phyloP scores from a whole-genome alignment of 2,329 filamentous ascomycete genomes.

The Microdochium trichocladiopsis region DNA sequence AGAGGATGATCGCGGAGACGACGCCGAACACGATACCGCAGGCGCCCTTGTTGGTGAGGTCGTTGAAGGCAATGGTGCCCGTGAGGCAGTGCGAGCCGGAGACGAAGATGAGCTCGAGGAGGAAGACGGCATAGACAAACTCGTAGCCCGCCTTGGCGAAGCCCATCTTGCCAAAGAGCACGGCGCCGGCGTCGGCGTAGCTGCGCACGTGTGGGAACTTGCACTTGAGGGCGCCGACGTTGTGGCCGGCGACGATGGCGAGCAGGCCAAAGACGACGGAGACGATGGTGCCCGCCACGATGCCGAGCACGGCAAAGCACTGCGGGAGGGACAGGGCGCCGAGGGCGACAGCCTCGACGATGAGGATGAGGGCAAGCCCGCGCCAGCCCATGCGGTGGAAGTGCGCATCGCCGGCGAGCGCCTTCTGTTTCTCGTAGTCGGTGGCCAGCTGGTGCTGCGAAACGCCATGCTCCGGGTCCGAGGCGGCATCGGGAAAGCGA shows the following conservation, averaged over 20 bases:
- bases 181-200: conserved; percentile 39
- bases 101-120: conserved; percentile 54
- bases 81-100: conserved; percentile 57
- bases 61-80: conserved; percentile 55
- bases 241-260: conserved; percentile 39
- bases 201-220: conserved; percentile 20
- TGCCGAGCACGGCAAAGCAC: conserved; percentile 47
- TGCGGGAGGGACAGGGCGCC: conserved; percentile 42
- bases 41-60: conserved; percentile 44
- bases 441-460: not conserved
- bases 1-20: conserved; percentile 46
- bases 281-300: conserved; percentile 39
- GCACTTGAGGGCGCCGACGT: conserved; percentile 34
- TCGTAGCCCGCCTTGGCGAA: conserved; percentile 45
- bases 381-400: conserved; percentile 51
- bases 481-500: not conserved
- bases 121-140: conserved; percentile 43
- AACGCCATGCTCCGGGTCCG: not conserved
- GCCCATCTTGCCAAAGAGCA: conserved; percentile 36
- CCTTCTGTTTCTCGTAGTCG: not conserved
- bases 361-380: conserved; percentile 45
- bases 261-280: conserved; percentile 34
- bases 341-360: conserved; percentile 50
- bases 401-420: conserved; percentile 28
- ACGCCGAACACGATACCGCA: conserved; percentile 53